Base-by-base conservation (phyloP, 805 yeast genomes). In the Teunomyces barrocoloradensis region DNA sequence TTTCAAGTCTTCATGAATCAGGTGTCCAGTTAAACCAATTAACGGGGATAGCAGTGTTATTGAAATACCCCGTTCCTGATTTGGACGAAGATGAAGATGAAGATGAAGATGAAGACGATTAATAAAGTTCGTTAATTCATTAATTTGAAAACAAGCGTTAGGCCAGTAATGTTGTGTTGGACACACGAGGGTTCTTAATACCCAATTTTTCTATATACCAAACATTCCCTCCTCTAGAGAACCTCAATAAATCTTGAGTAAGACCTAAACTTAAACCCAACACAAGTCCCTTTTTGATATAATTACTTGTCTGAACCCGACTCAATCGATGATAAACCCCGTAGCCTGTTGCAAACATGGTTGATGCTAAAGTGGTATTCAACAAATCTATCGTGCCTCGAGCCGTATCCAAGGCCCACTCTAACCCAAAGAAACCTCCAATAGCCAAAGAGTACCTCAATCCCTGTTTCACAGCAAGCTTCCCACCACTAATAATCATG, bases 21-120 rank as follows among this genome's bases (percentile, higher is more conserved):
- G 99, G 99, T 12, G 86, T 84, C 56, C 97, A 92, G 65, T 69
- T 92, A 49, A 88, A 90, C 62, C 89, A 85, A 54, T 75, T 94
- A 53, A 88, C 97, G 0, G 99, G 98, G 46, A 80, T 90, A 25
- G 99, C 97, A 0, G 94, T 89, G 46, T 78, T 92, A 33, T 71
- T 91, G 53, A 84, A 82, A 51, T 94, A 86, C 61, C 96, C 97
- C 0, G 69, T 90, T 4, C 89, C 87, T 0, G 95, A 88, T 43
- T 77, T 83, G 48, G 79, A 86, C 34, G 95, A 37, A 32, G 17
- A 32, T 7, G 15, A 30, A 25, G 27, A 25, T 25, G 27, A 10
- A 32, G 17, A 32, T 7, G 15, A 30, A 25, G 27, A 25, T 25
- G 27, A 10, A 69, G 67, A 45, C 59, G 58, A 13, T 46, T 55